These are phyloP conservation scores for Apophysomyces sp. DNA, from an alignment of 371 early-diverging fungal genomes.

Conservation along the genomic window DNA sequence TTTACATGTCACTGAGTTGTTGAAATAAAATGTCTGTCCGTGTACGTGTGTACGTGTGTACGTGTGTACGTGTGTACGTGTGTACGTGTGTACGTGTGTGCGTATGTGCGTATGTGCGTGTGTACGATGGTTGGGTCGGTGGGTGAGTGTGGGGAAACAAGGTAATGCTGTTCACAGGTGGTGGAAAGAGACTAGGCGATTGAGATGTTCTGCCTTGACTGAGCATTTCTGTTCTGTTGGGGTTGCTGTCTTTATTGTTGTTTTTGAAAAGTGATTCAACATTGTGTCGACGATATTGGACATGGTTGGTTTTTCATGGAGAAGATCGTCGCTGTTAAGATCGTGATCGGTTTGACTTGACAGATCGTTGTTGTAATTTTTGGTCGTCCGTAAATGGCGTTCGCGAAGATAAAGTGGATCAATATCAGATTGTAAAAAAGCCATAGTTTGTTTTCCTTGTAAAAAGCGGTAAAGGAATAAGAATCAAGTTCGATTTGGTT, in stretches of 20 bases:
- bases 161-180: background rate
- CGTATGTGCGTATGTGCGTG: too few species aligned
- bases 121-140: background rate
- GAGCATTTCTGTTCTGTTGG: background rate
- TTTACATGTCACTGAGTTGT: too few species aligned
- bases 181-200: conserved; percentile 5
- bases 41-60: too few species aligned
- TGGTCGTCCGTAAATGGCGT: conserved; percentile 8
- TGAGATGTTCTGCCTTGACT: background rate
- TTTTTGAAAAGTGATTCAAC: background rate
- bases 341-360: background rate
- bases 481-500: too few species aligned
- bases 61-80: too few species aligned
- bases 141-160: background rate
- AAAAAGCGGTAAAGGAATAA: too few species aligned
- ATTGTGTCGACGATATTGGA: background rate
- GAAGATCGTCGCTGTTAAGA: background rate
- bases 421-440: conserved; percentile 18
- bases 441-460: background rate
- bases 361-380: conserved; percentile 1
- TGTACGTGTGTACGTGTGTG: too few species aligned
- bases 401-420: conserved; percentile 18
- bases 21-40: too few species aligned
- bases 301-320: background rate
- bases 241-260: background rate